phyloP scores from a whole-genome alignment of 106 monocot genomes.

The Dendrobium nobile region DNA sequence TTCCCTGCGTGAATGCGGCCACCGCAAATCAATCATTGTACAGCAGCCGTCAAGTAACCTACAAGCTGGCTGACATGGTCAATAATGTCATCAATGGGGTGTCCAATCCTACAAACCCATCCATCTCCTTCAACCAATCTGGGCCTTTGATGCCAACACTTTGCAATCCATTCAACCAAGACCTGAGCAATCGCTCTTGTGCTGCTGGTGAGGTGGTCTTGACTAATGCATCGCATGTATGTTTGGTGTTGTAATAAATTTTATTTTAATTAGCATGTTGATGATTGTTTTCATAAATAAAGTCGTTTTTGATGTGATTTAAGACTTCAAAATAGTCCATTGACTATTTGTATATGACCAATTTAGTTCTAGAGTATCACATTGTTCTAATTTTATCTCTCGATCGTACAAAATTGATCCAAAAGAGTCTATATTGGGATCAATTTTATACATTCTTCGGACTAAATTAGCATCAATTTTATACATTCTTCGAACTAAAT shows the following conservation, averaged over 20 bases:
- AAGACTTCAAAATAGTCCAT: no score
- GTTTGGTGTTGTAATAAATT: not conserved
- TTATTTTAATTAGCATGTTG: not conserved
- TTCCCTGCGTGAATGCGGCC: slow-evolving; percentile 52
- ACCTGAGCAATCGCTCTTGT: slow-evolving; percentile 24
- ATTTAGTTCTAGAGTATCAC: no score
- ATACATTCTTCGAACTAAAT: no score
- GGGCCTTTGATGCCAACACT: slow-evolving; percentile 48
- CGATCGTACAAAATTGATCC: no score
- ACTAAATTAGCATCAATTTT: no score
- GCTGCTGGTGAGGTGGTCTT: slow-evolving; percentile 30
- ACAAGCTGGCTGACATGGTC: slow-evolving; percentile 31
- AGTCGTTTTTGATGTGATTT: not conserved
- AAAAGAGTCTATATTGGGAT: no score
- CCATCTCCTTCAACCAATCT: slow-evolving; percentile 52
- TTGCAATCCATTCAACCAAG: slow-evolving; percentile 47
- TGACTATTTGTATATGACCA: no score
- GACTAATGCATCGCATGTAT: slow-evolving; percentile 46
- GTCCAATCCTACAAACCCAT: slow-evolving; percentile 28
- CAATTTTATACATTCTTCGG: no score
- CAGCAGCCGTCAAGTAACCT: slow-evolving; percentile 43
- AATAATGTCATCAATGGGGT: slow-evolving; percentile 37
- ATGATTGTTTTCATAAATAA: not conserved
- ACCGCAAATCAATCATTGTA: slow-evolving; percentile 36
- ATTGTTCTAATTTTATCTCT: no score